These are phyloP conservation scores for Endocladia muricata DNA, from an alignment of 31 red algal genomes.

Conservation along the genomic window DNA sequence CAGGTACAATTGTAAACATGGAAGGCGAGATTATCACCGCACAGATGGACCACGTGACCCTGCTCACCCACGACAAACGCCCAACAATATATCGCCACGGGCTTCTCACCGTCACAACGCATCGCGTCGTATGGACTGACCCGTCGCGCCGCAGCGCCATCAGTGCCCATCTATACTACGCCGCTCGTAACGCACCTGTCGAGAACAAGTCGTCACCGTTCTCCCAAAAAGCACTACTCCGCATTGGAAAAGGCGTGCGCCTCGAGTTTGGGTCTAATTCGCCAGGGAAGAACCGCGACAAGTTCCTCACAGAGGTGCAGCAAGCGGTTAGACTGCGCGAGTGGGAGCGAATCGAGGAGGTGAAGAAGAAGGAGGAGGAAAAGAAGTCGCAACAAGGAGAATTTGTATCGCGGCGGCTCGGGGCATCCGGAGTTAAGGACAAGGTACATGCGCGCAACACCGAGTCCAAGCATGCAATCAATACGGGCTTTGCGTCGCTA, in stretches of 20 bases:
- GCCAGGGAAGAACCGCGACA: constrained; percentile 13
- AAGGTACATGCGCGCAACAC: constrained; percentile 18
- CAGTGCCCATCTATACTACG: not conserved
- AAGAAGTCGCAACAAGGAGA: constrained; percentile 26
- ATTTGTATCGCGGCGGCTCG: constrained; percentile 23
- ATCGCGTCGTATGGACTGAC: constrained; percentile 43
- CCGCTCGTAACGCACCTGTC: not conserved
- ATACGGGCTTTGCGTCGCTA: constrained; percentile 29
- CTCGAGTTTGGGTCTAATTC: constrained; percentile 13
- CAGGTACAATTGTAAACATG: constrained; percentile 19
- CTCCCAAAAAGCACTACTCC: constrained; percentile 9
- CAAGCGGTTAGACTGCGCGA: constrained; percentile 23
- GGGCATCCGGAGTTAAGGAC: constrained; percentile 27
- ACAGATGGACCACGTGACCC: constrained; percentile 23
- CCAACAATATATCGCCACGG: constrained; percentile 7
- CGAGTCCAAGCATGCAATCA: constrained; percentile 14
- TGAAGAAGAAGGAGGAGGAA: constrained; percentile 14
- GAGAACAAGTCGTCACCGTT: constrained; percentile 26
- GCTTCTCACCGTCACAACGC: constrained; percentile 38
- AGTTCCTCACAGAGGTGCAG: not conserved
- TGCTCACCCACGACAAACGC: constrained; percentile 41
- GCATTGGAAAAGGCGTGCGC: constrained; percentile 32
- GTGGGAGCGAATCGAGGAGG: constrained; percentile 31
- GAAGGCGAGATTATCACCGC: constrained; percentile 25
- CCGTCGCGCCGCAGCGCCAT: constrained; percentile 16